phyloP scores from a whole-genome alignment of 2,329 filamentous ascomycete genomes.

The Cladosporium sp. region DNA sequence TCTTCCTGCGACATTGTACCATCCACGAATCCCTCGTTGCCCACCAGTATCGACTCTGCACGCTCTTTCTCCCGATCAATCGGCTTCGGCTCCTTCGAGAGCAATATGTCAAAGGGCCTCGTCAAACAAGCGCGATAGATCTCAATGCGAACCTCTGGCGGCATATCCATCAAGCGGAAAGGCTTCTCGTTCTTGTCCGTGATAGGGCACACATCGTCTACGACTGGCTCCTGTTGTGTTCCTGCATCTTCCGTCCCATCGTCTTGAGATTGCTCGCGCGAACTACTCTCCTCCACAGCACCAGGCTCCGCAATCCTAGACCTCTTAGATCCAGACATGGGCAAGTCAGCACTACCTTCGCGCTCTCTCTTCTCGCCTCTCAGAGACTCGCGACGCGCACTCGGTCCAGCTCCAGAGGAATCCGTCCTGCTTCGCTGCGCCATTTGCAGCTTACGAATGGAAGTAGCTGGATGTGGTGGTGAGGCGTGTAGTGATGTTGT shows the following conservation, averaged over 20 bases:
- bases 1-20: not conserved
- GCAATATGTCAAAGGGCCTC: slow-evolving; percentile 34
- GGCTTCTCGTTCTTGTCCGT: slow-evolving; percentile 17
- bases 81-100: slow-evolving; percentile 29
- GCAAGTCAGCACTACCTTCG: not conserved
- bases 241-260: not conserved
- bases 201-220: not conserved
- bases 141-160: slow-evolving; percentile 48
- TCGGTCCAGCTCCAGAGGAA: slow-evolving; percentile 3
- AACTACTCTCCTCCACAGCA: not conserved
- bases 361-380: slow-evolving; percentile 15
- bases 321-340: slow-evolving; percentile 6
- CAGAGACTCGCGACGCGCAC: not conserved
- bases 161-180: slow-evolving; percentile 46
- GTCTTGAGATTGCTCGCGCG: not conserved
- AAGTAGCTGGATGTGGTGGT: not conserved
- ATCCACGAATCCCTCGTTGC: not conserved
- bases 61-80: slow-evolving; percentile 1
- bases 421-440: not conserved
- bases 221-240: not conserved
- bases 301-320: slow-evolving; percentile 7
- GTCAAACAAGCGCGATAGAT: slow-evolving; percentile 44
- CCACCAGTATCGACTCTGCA: not conserved
- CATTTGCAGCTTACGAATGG: slow-evolving; percentile 1
- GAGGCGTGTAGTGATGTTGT: not conserved